Base-by-base conservation (phyloP, 768 basidiomycete species). In the Collybia sp. region DNA sequence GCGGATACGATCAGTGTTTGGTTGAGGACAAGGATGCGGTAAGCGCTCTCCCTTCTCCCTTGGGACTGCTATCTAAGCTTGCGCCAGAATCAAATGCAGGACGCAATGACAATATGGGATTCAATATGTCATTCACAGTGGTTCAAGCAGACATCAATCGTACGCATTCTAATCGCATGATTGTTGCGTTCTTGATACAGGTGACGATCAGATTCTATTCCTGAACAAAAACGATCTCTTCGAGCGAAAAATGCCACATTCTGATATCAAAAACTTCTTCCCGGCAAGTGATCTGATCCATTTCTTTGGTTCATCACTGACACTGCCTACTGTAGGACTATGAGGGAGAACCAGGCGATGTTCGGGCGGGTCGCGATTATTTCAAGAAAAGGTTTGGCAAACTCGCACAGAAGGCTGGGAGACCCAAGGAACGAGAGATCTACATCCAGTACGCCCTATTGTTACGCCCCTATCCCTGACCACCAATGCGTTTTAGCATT, bases 61-160 rank as follows among this genome's bases (percentile, higher is more conserved):
- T 16, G 9, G n/a, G 13, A 15, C 33, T 48, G 19, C 53, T 35
- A 40, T 41, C 13, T 30, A 30, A 12, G 19, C 0, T 25, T n/a
- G 18, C 31, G 25, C 6, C 57, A 93, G 87, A 97, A 97, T 60
- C 93, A 95, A 83, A 95, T 97, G 93, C 89, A 94, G 71, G 93
- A 97, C 53, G 91, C 93, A 1, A 88, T 97, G 83, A 91, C 91
- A n/a, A 91, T 97, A 42, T 97, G 93, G 86, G 93, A 97, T 56
- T 93, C 92, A 35, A 94, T 97, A 76, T 94, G 92, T 67, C 92
- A 96, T 63, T 94, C 92, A 9, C 92, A 94, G 53, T 96, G 93
- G 93, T 96, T 96, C 70, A 88, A 89, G 66, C 80, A 87, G 52
- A 94, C 93, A 0, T 93, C 91, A 9, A 91, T 96, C 45, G 93